Conservation (phyloP, 116 monocot genomes). For the Cymodocea nodosa region DNA sequence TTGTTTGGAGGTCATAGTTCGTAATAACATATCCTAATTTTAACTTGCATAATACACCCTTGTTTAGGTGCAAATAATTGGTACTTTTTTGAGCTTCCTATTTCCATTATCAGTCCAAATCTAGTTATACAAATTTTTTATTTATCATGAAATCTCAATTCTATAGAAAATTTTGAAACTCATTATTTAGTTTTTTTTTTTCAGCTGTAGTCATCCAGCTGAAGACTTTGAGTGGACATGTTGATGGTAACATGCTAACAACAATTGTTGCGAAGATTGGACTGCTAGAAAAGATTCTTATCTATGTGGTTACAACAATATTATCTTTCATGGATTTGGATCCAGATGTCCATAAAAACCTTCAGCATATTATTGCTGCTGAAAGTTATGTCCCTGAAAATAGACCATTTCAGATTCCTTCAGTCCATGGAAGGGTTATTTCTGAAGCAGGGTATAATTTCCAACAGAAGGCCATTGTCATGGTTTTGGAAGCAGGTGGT, state of each 20-base stretch:
- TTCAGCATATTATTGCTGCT: constrained; percentile 16
- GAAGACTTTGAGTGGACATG: constrained; percentile 51
- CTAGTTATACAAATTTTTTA: no score
- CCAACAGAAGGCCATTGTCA: constrained; percentile 57
- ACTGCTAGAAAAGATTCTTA: constrained; percentile 66
- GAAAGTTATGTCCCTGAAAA: constrained; percentile 16
- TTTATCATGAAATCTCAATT: no score
- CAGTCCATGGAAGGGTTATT: constrained; percentile 9
- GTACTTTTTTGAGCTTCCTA: no score
- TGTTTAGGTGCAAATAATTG: no score
- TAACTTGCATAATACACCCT: no score
- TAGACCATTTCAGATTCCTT: constrained; percentile 14
- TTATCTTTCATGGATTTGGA: constrained; percentile 60
- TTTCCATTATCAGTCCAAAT: no score
- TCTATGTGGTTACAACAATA: constrained; percentile 61
- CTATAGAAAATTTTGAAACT: neutral
- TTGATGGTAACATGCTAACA: constrained; percentile 48
- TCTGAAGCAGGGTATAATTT: constrained; percentile 45
- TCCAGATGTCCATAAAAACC: constrained; percentile 20
- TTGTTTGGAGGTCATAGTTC: no score
- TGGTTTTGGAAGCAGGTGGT: constrained; percentile 95
- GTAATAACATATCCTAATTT: no score
- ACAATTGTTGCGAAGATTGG: constrained; percentile 31
- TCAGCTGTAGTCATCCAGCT: constrained; percentile 82
- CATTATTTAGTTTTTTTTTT: constrained; percentile 3